phyloP scores from a whole-genome alignment of 1,284 basidiomycete species.

The Pholiota adiposa region DNA sequence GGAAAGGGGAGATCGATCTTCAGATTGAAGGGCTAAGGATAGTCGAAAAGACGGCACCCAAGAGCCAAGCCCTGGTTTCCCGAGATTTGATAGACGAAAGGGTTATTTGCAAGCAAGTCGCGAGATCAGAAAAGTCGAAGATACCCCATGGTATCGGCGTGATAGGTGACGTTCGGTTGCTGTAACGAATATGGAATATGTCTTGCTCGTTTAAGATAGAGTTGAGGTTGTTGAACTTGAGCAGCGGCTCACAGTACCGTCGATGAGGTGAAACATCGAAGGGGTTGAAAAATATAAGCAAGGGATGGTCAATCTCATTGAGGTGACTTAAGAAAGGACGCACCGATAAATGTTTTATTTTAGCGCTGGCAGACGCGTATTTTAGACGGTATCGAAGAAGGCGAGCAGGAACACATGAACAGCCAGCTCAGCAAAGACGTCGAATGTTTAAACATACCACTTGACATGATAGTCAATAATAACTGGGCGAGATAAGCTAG shows the following conservation, averaged over 20 bases:
- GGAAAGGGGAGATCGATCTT: background rate
- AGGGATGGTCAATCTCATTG: too few relatives aligned
- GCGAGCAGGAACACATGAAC: background rate
- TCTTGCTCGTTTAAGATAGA: background rate
- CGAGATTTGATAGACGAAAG: background rate
- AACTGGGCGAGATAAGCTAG: conserved; percentile 6
- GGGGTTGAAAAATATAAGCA: too few relatives aligned
- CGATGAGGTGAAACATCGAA: background rate
- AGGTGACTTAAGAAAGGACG: background rate
- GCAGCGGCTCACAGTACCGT: too few relatives aligned
- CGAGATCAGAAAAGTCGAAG: conserved; percentile 1
- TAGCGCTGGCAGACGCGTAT: background rate
- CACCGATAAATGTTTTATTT: background rate
- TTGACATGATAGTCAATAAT: conserved; percentile 3
- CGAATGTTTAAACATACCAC: background rate
- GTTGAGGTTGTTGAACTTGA: background rate
- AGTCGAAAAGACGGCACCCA: background rate
- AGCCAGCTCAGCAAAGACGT: background rate
- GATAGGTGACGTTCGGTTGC: background rate
- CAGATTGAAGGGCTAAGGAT: background rate
- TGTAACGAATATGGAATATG: background rate
- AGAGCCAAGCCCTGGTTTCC: background rate
- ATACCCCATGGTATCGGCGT: background rate
- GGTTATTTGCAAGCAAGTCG: conserved; percentile 8
- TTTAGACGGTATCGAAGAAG: background rate